Base-by-base conservation (phyloP, 2,329 filamentous ascomycete species). In the Chrysosporium keratinophilum region DNA sequence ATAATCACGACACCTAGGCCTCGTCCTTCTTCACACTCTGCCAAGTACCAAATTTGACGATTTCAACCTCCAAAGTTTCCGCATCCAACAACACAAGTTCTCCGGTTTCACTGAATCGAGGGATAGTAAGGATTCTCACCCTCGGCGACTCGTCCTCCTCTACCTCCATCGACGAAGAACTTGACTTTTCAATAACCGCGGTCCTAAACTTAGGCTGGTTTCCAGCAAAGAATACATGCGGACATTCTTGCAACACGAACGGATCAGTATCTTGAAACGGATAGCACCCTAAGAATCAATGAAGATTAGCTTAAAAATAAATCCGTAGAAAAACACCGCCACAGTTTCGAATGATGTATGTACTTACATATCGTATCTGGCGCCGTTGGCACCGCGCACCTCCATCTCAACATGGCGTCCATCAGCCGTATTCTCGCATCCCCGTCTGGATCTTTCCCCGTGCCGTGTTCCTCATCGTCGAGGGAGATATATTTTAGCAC, bases 251-350 rank as follows among this genome's bases (percentile, higher is more conserved):
- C 63, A 98, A 77, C 42, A 97, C 85, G 64, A 97, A 94, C 0
- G 88, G 89, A 65, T 98, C 94, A 48, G 88, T 80, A 15, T 93
- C 87, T 69, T 97, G 90, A 70, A 95, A 98, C 0, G 93, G 93
- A 65, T 97, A 98, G 65, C 87, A 90, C 87, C 88, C 88, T 90
- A 56, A 14, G 19, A 28, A 20, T 1, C 39, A 10, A 47, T 28
- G 23, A 14, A n/a, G 5, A 39, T 55, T 54, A 33, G 44, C 65
- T 54, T 2, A 11, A n/a, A n/a, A n/a, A 12, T n/a, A 15, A 11
- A 19, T 28, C 15, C 33, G 23, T 28, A 28, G 7, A 28, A 28
- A 28, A 28, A 28, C 23, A n/a, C n/a, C n/a, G n/a, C n/a, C n/a
- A n/a, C n/a, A n/a, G 19, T 44, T 11, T 11, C 23, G 12, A 14